Evolutionary conservation across 495 filamentous ascomycete genomes (phyloP).

Genomic region (Aspergillus sclerotiicarbonarius): DNA sequence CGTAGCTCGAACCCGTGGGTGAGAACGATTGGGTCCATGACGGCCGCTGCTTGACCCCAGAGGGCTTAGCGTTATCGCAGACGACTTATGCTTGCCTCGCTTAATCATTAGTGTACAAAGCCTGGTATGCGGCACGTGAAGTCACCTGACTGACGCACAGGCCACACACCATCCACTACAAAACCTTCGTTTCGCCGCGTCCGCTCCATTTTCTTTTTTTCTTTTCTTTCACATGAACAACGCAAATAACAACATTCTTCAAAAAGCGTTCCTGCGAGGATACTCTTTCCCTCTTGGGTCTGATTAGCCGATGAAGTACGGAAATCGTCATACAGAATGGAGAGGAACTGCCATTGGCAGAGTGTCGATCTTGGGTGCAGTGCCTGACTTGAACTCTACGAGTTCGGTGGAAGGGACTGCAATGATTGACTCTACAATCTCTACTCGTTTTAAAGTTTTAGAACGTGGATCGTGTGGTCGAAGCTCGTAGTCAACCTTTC

Average conservation of each 20-base stretch:
- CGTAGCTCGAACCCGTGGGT: background rate
- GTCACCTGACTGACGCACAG: constrained; percentile 22
- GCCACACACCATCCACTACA: constrained; percentile 16
- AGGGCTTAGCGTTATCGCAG: background rate
- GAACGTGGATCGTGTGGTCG: background rate
- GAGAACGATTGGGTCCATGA: background rate
- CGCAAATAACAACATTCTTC: constrained; percentile 62
- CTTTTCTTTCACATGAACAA: constrained; percentile 61
- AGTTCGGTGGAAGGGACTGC: constrained; percentile 57
- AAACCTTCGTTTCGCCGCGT: constrained; percentile 14
- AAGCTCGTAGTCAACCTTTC: background rate
- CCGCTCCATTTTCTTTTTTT: constrained; percentile 28
- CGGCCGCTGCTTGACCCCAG: background rate
- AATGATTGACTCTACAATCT: constrained; percentile 66
- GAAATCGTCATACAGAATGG: constrained; percentile 67
- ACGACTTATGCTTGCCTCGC: background rate
- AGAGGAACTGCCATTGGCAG: constrained; percentile 47
- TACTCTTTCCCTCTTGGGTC: constrained; percentile 18
- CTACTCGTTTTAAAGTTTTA: constrained; percentile 16
- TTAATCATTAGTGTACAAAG: background rate
- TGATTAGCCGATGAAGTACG: constrained; percentile 54
- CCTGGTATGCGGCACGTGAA: background rate
- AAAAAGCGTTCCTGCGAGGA: constrained; percentile 63
- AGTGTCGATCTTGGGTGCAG: constrained; percentile 69
- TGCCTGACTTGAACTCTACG: constrained; percentile 42